Conservation (phyloP, 495 filamentous ascomycete species). For the Usnea hakonensis region DNA sequence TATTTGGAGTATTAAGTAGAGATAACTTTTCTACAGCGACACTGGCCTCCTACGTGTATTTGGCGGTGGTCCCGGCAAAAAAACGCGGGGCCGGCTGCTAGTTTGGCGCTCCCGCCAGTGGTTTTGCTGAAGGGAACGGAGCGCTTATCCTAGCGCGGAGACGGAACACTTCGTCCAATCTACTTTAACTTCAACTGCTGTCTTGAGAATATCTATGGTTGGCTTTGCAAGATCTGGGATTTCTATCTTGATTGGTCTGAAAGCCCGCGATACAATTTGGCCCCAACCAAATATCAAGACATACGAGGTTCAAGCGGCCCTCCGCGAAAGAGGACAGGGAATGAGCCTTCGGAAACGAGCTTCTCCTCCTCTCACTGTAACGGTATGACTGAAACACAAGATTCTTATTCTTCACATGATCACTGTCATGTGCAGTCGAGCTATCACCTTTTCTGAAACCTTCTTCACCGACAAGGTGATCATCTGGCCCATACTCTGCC, state of each 20-base stretch:
- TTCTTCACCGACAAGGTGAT: neutral
- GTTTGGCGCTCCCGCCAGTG: no score
- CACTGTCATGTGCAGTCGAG: neutral
- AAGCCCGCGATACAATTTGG: neutral
- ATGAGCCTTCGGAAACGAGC: neutral
- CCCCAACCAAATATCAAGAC: neutral
- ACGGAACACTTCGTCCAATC: no score
- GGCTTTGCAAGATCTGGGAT: neutral
- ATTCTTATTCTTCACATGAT: neutral
- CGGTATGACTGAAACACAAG: neutral
- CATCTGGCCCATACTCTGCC: neutral
- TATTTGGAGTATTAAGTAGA: no score
- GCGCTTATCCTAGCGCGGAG: no score
- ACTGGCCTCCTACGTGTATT: no score
- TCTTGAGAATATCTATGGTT: no score
- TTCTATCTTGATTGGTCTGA: neutral
- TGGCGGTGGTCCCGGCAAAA: no score
- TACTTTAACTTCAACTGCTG: no score
- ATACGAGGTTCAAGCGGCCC: neutral
- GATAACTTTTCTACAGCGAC: no score
- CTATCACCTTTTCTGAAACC: neutral
- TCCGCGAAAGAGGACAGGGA: neutral
- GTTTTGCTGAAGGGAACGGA: no score
- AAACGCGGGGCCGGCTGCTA: no score
- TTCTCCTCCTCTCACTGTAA: neutral